These are phyloP conservation scores for Phytophthora rubi DNA, from an alignment of 352 stramenopile genomes.

Conservation along the genomic window DNA sequence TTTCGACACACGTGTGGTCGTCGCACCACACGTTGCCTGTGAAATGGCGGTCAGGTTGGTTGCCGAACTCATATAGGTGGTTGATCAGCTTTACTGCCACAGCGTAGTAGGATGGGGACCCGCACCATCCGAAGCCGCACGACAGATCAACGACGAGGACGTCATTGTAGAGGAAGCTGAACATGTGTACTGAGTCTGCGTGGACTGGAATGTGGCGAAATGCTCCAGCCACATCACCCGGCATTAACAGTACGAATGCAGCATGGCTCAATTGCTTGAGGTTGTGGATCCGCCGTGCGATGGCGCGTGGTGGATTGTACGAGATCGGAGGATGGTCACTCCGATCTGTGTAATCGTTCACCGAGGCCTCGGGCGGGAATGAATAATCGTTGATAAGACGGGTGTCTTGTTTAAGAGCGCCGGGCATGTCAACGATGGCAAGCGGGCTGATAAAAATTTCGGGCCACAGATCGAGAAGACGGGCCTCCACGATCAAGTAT, in stretches of 20 bases:
- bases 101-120: slow-evolving; percentile 33
- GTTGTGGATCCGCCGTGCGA: slow-evolving; percentile 19
- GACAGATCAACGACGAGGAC: slow-evolving; percentile 31
- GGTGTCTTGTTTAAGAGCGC: not conserved
- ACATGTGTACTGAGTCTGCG: slow-evolving; percentile 20
- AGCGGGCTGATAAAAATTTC: slow-evolving; percentile 21
- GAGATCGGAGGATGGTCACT: slow-evolving; percentile 18
- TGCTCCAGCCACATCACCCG: slow-evolving; percentile 35
- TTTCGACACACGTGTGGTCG: slow-evolving; percentile 35
- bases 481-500: slow-evolving; percentile 12
- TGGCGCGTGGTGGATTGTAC: slow-evolving; percentile 26
- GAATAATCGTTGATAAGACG: slow-evolving; percentile 31
- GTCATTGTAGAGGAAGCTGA: slow-evolving; percentile 15
- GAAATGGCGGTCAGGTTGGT: not conserved
- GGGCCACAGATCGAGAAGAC: slow-evolving; percentile 8
- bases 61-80: slow-evolving; percentile 13
- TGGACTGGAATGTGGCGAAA: slow-evolving; percentile 37
- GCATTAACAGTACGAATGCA: slow-evolving; percentile 23
- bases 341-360: slow-evolving; percentile 34
- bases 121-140: slow-evolving; percentile 26
- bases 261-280: slow-evolving; percentile 1
- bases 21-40: slow-evolving; percentile 39
- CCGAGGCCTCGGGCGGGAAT: slow-evolving; percentile 10
- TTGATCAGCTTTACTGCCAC: slow-evolving; percentile 27
- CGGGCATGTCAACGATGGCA: slow-evolving; percentile 12